A percentile compares a stretch with the other conserved stretches of the same genome.
Conservation (phyloP, 1,284 basidiomycete species). For the Ganoderma meredithae region DNA sequence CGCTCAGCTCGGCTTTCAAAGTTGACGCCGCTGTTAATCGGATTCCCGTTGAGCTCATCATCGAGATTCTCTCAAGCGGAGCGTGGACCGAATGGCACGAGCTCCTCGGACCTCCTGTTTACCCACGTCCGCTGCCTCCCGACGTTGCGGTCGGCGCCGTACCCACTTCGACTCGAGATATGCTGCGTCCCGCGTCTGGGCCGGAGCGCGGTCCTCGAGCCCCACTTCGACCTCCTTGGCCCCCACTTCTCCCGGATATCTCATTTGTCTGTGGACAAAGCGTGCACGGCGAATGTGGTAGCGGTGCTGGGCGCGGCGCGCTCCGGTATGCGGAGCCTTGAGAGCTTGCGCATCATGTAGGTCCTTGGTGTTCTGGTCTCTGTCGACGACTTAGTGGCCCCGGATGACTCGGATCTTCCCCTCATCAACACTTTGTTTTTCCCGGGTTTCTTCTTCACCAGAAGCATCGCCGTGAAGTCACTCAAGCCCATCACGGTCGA, state of each 20-base stretch:
- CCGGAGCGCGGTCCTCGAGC: background rate
- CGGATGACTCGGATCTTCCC: background rate
- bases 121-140: background rate
- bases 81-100: background rate
- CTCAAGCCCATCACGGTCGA: background rate
- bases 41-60: background rate
- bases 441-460: background rate
- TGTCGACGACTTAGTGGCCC: background rate
- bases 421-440: background rate
- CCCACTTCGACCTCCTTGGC: background rate
- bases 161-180: background rate
- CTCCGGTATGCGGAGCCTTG: background rate
- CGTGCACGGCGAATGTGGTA: background rate
- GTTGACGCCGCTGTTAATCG: background rate
- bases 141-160: background rate
- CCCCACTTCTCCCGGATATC: background rate
- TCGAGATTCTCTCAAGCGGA: background rate
- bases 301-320: background rate
- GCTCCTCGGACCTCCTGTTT: slow-evolving; percentile 3
- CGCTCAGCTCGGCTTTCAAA: background rate
- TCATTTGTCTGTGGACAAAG: background rate
- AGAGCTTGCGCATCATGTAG: background rate
- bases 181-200: background rate
- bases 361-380: background rate
- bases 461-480: background rate